Conservation (phyloP, 2,329 filamentous ascomycete species). For the Epichloe sp. region DNA sequence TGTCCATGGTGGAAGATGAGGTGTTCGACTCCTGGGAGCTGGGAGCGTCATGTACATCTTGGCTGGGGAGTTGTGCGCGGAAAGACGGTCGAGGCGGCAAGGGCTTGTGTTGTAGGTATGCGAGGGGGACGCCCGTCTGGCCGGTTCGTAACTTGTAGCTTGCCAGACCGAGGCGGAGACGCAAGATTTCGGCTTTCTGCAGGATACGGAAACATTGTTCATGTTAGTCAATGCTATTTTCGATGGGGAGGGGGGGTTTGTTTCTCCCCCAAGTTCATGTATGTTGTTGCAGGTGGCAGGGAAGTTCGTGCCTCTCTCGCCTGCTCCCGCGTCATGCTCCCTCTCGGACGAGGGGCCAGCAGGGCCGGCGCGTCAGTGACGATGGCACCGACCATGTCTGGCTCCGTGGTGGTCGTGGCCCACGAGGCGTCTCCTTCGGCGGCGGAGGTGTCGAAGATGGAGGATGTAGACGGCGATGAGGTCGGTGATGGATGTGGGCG, state of each 20-base stretch:
- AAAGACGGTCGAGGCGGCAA: slow-evolving; percentile 14
- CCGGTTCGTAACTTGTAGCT: slow-evolving; percentile 65
- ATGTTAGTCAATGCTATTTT: not conserved
- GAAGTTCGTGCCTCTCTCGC: slow-evolving; percentile 31
- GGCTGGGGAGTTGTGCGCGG: slow-evolving; percentile 12
- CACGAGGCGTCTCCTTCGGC: slow-evolving; percentile 36
- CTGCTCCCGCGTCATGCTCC: slow-evolving; percentile 36
- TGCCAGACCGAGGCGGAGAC: slow-evolving; percentile 55
- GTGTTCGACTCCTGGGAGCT: not conserved
- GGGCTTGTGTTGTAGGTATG: slow-evolving; percentile 36
- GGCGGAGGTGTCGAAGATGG: slow-evolving; percentile 36
- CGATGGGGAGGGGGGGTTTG: no score
- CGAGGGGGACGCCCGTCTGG: slow-evolving; percentile 52
- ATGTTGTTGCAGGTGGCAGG: no score
- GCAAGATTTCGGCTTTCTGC: slow-evolving; percentile 52
- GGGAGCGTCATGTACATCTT: not conserved
- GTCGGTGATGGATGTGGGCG: slow-evolving; percentile 13
- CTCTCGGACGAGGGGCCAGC: slow-evolving; percentile 2
- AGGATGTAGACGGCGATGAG: slow-evolving; percentile 29
- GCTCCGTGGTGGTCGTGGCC: slow-evolving; percentile 36
- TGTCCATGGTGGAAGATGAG: not conserved
- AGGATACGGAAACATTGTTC: not conserved
- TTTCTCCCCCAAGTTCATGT: not conserved
- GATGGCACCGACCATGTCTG: slow-evolving; percentile 19
- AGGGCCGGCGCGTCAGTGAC: slow-evolving; percentile 2